Percentiles rank a stretch among this genome's conserved stretches.
Conservation (phyloP, 2,329 filamentous ascomycete species). For the Cladosporium sphaerospermum region DNA sequence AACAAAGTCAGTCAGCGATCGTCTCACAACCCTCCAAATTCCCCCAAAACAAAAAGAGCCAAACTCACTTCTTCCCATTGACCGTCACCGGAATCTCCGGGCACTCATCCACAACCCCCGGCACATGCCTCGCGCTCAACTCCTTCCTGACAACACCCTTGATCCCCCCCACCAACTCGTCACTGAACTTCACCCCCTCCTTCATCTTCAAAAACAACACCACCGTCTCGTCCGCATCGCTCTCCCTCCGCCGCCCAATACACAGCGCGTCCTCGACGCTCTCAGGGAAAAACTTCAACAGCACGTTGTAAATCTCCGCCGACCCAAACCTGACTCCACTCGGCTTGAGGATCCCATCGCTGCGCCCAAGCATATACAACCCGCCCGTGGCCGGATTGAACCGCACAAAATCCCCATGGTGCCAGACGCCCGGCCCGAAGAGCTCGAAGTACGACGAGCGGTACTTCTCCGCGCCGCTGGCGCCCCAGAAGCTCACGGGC, state of each 20-base stretch:
- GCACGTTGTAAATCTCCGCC: conserved; percentile 93
- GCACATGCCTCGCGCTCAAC: conserved; percentile 84
- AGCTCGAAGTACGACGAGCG: conserved; percentile 78
- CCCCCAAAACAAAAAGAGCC: conserved; percentile 31
- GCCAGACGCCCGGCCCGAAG: conserved; percentile 68
- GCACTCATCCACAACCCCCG: conserved; percentile 72
- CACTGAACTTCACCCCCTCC: conserved; percentile 49
- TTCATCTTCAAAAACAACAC: conserved; percentile 81
- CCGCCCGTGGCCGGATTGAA: conserved; percentile 67
- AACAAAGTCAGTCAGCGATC: neutral
- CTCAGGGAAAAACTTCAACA: conserved; percentile 72
- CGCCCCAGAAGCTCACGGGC: conserved; percentile 81
- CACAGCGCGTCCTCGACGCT: conserved; percentile 83
- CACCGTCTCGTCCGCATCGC: conserved; percentile 77
- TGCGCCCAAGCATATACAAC: conserved; percentile 83
- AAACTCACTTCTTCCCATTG: conserved; percentile 77
- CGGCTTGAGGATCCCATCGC: conserved; percentile 89
- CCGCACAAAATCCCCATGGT: conserved; percentile 87
- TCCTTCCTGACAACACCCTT: conserved; percentile 65
- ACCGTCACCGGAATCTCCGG: conserved; percentile 84
- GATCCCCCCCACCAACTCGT: conserved; percentile 57
- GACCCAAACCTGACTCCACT: conserved; percentile 86
- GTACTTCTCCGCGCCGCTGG: conserved; percentile 69
- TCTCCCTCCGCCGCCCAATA: conserved; percentile 65
- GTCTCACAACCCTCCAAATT: neutral